These are phyloP conservation scores for Manihot esculenta DNA, from an alignment of 441 rosid species.

Conservation along the genomic window DNA sequence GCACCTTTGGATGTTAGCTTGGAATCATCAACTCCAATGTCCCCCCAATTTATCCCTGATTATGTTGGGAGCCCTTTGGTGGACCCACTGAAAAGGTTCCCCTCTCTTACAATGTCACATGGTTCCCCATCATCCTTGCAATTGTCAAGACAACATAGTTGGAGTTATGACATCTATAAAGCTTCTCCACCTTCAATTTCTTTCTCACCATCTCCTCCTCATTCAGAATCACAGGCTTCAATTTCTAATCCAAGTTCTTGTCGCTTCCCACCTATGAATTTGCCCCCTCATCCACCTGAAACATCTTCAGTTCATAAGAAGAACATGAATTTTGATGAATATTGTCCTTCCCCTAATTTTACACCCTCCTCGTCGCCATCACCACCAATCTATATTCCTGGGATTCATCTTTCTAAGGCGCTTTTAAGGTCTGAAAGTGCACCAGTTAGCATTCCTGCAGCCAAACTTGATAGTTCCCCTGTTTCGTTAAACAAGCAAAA, in stretches of 20 bases:
- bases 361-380: conserved; percentile 80
- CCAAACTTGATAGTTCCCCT: conserved; percentile 43
- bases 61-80: conserved; percentile 96
- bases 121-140: conserved; percentile 80
- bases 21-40: conserved; percentile 69
- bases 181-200: conserved; percentile 68
- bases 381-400: conserved; percentile 55
- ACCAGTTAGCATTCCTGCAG: conserved; percentile 59
- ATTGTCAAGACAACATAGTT: conserved; percentile 75
- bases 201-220: conserved; percentile 81
- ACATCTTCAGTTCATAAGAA: conserved; percentile 44
- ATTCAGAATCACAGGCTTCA: conserved; percentile 61
- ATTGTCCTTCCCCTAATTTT: conserved; percentile 56
- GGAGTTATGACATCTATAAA: conserved; percentile 74
- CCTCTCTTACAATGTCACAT: conserved; percentile 66
- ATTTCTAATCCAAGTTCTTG: conserved; percentile 50
- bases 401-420: conserved; percentile 39
- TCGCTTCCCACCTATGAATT: conserved; percentile 39
- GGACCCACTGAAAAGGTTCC: conserved; percentile 76
- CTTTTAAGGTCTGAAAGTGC: conserved; percentile 78
- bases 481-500: conserved; percentile 42
- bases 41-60: conserved; percentile 81
- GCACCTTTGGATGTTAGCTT: conserved; percentile 63
- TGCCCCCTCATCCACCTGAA: conserved; percentile 68
- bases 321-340: conserved; percentile 52